phyloP scores from a whole-genome alignment of 306 rosid species.

The Rosa persica region DNA sequence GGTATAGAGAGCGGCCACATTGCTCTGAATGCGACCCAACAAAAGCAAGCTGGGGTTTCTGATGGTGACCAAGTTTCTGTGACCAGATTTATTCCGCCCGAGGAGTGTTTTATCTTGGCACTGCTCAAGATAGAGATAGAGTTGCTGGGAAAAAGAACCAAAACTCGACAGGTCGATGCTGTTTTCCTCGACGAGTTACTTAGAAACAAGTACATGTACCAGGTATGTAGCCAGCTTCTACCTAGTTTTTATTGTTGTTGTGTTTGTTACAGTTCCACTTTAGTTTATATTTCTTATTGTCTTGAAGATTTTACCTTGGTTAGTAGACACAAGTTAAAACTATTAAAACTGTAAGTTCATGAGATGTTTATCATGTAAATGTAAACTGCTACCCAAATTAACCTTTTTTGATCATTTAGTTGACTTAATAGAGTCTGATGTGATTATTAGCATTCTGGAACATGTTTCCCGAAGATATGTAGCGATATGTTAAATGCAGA shows the following conservation, averaged over 20 bases:
- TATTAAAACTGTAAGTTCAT: background rate
- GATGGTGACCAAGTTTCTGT: conserved; percentile 56
- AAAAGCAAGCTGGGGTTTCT: conserved; percentile 75
- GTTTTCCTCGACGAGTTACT: conserved; percentile 58
- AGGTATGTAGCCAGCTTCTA: conserved; percentile 42
- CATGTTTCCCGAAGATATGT: too few relatives aligned
- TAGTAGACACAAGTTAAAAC: background rate
- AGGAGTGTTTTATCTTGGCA: conserved; percentile 56
- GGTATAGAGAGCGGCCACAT: conserved; percentile 59
- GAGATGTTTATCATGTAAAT: too few relatives aligned
- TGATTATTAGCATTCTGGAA: too few relatives aligned
- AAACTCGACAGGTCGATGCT: conserved; percentile 93
- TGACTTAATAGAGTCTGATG: too few relatives aligned
- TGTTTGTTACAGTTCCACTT: background rate
- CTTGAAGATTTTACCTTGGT: background rate
- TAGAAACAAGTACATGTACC: conserved; percentile 55
- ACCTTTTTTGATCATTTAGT: too few relatives aligned
- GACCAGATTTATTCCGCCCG: conserved; percentile 71
- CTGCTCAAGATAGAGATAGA: conserved; percentile 74
- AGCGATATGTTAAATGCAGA: too few relatives aligned
- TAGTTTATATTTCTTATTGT: background rate
- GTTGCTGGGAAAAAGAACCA: conserved; percentile 62
- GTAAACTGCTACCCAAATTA: too few relatives aligned
- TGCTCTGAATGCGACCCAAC: conserved; percentile 82
- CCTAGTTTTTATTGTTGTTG: background rate